Evolutionary conservation across 1,284 basidiomycete species (phyloP), one percentile per base, ranked within the genome.

Genomic region (Puccinia coronata): DNA sequence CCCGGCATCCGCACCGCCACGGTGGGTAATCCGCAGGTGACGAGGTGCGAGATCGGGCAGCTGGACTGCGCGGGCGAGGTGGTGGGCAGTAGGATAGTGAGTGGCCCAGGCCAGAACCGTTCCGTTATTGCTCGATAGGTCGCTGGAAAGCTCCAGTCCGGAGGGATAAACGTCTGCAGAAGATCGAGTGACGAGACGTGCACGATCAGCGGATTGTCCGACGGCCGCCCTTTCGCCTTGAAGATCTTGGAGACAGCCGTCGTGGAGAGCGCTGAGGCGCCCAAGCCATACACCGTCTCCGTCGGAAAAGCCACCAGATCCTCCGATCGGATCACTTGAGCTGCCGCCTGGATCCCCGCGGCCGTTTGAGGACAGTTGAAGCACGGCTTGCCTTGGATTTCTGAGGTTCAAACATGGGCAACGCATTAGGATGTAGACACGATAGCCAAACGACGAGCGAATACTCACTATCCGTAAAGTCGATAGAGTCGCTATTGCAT

Each of bases 211-310:
- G 97, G 97, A 86, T 99, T 99, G 87, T 99, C 97, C 3, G 92
- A 88, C 0, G 97, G 97, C 67, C 97, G 89, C 55, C 95, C 93
- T 86, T 99, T 99, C 81, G 93, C 93, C 14, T 89, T 88, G 87
- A 96, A 99, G 84, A 99, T 96, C 82, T 89, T 89, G 0, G 89
- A 86, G 3, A 91, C 89, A 11, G 95, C 95, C 0, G 90, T 84
- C 82, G 91, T 88, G 51, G 86, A 85, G 55, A 96, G 88, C 0
- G 96, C 95, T 53, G 92, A 88, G 0, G 94, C 97, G 31, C 94
- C 97, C 4, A 99, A 90, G 0, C 97, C 97, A 86, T 99, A 99
- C 31, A 99, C 97, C 0, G 97, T 99, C 87, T 99, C 97, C 41
- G 97, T 98, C 0, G 97, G 96, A 84, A 99, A 95, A 0, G 92